Base-by-base conservation (phyloP, 441 rosid genomes). In the Lepidium campestre region DNA sequence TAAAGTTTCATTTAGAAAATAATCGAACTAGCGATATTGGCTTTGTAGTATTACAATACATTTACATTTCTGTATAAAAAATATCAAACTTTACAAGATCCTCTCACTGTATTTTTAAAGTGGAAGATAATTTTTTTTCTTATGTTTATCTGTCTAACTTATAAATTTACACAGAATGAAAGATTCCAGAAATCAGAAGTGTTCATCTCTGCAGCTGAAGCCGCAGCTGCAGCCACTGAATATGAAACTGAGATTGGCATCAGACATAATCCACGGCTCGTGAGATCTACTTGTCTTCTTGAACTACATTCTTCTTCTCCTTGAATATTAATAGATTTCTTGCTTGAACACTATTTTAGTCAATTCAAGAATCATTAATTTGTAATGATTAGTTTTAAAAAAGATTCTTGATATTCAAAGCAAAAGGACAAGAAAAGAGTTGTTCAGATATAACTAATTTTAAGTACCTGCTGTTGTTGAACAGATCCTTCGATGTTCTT, bases 211-310 rank as follows among this genome's bases (percentile, higher is more conserved):
- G 82, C 97, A 36, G 64, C 62, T 0, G 72, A 58, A 58, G 76
- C 71, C n/a, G 71, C 55, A 0, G 76, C 76, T 52, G 72, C 72
- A 71, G 97, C 83, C 34, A 94, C 89, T 5, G 94, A 94, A 76
- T 81, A 89, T 19, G 91, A 84, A 81, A 88, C 88, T 20, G 97
- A 81, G 32, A 91, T 80, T 0, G 99, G 97, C 41, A 94, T 96
- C n/a, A 94, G 79, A 68, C 99, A 90, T 22, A 94, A 74, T 36
- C 99, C 99, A 60, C 95, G 83, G 78, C 97, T 90, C 64, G 83
- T 76, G 3, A 94, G 89, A 75, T 90, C 97, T 34, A 65, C 50
- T 57, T 88, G 93, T 54, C 71, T 84, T 45, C 82, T 54, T 54
- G 77, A 61, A 67, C 64, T 81, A 52, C 83, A 89, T 70, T 89